Percentiles rank a stretch among this genome's conserved stretches.
Evolutionary conservation across 352 stramenopile species (phyloP).

Genomic region (Globisporangium nodosum): DNA sequence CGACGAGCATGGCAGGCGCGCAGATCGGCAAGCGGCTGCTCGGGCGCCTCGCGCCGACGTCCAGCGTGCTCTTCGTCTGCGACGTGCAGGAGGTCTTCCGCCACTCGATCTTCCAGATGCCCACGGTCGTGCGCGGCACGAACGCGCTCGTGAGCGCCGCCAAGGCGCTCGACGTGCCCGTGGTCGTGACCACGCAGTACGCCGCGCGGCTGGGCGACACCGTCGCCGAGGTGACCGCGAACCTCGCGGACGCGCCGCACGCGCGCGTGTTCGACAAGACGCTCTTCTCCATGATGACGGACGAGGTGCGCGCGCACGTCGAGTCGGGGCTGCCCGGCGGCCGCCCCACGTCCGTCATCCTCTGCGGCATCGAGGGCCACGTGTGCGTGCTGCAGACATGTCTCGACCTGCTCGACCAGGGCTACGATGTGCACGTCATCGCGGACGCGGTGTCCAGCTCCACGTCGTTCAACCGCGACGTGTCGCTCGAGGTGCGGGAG

Average conservation of each 20-base stretch:
- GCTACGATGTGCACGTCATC: slow-evolving; percentile 97
- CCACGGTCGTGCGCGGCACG: slow-evolving; percentile 86
- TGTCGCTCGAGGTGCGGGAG: slow-evolving; percentile 78
- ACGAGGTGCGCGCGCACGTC: slow-evolving; percentile 87
- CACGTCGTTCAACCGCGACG: slow-evolving; percentile 84
- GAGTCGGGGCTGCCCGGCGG: slow-evolving; percentile 16
- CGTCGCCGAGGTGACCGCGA: slow-evolving; percentile 64
- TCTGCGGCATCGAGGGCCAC: slow-evolving; percentile 97
- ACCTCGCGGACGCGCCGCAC: slow-evolving; percentile 34
- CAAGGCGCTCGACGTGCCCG: slow-evolving; percentile 88
- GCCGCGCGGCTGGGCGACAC: slow-evolving; percentile 91
- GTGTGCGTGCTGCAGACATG: slow-evolving; percentile 96
- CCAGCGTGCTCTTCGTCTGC: slow-evolving; percentile 91
- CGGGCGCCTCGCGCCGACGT: slow-evolving; percentile 53
- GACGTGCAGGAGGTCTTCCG: slow-evolving; percentile 98
- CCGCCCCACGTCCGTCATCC: slow-evolving; percentile 78
- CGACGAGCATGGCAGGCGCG: neutral
- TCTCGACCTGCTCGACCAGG: slow-evolving; percentile 93
- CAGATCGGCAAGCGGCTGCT: slow-evolving; percentile 16
- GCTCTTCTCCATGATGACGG: slow-evolving; percentile 97
- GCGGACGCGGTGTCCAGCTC: slow-evolving; percentile 93
- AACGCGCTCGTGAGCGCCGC: slow-evolving; percentile 67
- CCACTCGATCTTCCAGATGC: slow-evolving; percentile 89
- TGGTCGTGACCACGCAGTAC: slow-evolving; percentile 96
- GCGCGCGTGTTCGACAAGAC: slow-evolving; percentile 95